Evolutionary conservation across 2,329 filamentous ascomycete species (phyloP), one percentile per base, ranked within the genome.

Genomic region (Ophiostoma quercus): DNA sequence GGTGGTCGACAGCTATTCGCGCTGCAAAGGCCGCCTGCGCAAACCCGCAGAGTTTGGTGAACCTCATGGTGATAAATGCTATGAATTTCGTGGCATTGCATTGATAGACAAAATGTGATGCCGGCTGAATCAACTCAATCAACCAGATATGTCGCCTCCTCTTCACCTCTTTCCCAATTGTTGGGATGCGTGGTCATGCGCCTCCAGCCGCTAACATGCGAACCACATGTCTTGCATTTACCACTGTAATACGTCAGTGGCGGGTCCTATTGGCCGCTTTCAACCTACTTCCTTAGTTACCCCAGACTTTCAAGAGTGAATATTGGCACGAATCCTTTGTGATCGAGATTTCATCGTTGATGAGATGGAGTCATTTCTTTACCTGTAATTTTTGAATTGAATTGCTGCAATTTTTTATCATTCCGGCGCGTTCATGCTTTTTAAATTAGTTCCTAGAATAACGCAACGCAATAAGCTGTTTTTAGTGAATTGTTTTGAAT

Each of bases 261-360:
- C 16, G 16, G 32, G 19, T 65, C 62, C 62, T 39, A 39, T 65
- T 65, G 62, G 62, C 37, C 29, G 60, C 12, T 62, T 37, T 63
- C 16, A 16, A 16, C 57, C 43, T 47, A 16, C 16, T 29, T 29
- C 25, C 25, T 29, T 29, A 29, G 25, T 43, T 66, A 66, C 65
- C 65, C 65, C 65, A 47, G 39, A 66, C 65, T 66, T 66, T 29
- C 22, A 47, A n/a, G 43, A 47, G 16, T 47, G n/a, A 57, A 25
- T 5, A 57, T 57, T 25, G 51, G 51, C 51, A 57, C 51, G 3
- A 11, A 57, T 57, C 51, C n/a, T 57, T 57, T 47, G 43, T 47
- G 16, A 47, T 34, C 34, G 8, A 8, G 34, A 34, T 34, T 34
- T 34, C 34, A 34, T 34, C 34, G 34, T 34, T 34, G 34, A 34